Percentiles rank a stretch among this genome's conserved stretches.
phyloP scores from a whole-genome alignment of 768 basidiomycete species.

The Mycena indigotica region DNA sequence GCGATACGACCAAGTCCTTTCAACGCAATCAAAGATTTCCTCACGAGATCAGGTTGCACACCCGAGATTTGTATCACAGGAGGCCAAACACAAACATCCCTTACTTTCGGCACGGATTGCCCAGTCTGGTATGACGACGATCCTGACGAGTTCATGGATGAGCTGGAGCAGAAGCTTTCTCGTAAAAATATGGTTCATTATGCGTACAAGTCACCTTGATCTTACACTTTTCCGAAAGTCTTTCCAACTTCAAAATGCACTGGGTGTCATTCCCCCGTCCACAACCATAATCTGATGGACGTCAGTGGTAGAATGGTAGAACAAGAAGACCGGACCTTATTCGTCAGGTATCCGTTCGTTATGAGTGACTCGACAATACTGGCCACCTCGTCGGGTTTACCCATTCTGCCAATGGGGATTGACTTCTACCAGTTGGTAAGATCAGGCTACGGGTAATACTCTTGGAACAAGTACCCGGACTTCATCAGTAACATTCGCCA shows the following conservation, averaged over 20 bases:
- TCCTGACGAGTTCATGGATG: not conserved
- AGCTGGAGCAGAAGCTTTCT: not conserved
- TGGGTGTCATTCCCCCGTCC: constrained; percentile 48
- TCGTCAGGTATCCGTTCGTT: constrained; percentile 57
- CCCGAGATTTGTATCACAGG: not conserved
- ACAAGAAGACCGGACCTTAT: constrained; percentile 43
- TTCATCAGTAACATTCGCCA: constrained; percentile 41
- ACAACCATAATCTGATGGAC: constrained; percentile 45
- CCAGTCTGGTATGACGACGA: not conserved
- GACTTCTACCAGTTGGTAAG: constrained; percentile 36
- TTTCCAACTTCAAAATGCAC: constrained; percentile 46
- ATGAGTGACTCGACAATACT: constrained; percentile 53
- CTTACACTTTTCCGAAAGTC: too few species aligned
- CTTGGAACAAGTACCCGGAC: constrained; percentile 31
- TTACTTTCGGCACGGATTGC: not conserved
- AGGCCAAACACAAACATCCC: not conserved
- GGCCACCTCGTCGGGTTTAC: constrained; percentile 52
- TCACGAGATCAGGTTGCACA: not conserved
- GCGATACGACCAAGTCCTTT: not conserved
- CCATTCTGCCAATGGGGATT: constrained; percentile 55
- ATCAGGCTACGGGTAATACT: constrained; percentile 18
- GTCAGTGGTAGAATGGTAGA: not conserved
- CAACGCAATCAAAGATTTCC: not conserved
- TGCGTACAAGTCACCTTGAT: too few species aligned
- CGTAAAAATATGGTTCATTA: not conserved